Conservation (phyloP, 768 basidiomycete species). For the Termitomyces sp. region DNA sequence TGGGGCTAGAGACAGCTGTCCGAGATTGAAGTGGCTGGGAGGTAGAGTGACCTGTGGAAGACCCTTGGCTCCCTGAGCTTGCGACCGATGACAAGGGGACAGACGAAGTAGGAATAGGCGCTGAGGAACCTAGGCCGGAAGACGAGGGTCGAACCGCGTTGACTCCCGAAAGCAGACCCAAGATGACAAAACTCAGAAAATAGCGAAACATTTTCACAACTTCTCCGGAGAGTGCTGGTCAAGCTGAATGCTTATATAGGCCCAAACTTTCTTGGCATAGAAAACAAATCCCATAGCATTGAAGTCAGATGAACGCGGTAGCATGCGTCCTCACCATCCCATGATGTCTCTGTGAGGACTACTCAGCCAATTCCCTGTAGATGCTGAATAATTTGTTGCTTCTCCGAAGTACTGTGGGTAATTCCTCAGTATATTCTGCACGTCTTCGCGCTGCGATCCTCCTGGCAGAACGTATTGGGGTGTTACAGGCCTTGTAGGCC, state of each 20-base stretch:
- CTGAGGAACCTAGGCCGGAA: not conserved
- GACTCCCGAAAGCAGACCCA: not conserved
- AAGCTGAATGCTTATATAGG: constrained; percentile 1
- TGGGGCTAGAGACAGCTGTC: not conserved
- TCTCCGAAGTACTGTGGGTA: constrained; percentile 5
- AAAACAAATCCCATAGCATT: not conserved
- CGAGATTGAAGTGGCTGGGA: not conserved
- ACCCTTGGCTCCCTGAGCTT: not conserved
- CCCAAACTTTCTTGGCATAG: constrained; percentile 1
- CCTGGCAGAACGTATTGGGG: not conserved
- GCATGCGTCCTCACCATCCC: constrained; percentile 12
- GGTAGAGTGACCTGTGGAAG: not conserved
- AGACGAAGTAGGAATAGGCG: not conserved
- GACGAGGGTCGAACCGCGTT: not conserved
- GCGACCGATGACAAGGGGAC: not conserved
- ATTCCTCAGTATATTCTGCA: not conserved
- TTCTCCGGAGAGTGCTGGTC: not conserved
- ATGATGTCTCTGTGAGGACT: constrained; percentile 8
- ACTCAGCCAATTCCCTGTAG: not conserved
- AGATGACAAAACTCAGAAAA: not conserved
- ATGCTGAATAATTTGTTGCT: not conserved
- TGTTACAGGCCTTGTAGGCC: not conserved
- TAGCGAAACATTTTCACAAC: not conserved
- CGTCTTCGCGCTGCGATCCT: not conserved
- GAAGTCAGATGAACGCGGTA: constrained; percentile 5